Evolutionary conservation across 805 yeast species (phyloP).

Genomic region (Yarrowia yakushimensis): DNA sequence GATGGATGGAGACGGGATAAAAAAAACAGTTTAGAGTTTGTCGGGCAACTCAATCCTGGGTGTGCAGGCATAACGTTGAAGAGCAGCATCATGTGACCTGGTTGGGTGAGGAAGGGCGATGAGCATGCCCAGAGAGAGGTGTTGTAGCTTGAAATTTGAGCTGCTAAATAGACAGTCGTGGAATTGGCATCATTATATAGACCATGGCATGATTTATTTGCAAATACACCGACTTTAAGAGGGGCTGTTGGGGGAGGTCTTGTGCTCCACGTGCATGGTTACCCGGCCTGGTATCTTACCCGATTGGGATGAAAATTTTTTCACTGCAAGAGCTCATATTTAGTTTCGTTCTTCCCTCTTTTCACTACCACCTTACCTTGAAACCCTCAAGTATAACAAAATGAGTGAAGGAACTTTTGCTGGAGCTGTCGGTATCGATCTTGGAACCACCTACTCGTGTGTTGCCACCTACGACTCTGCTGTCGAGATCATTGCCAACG

Average conservation of each 20-base stretch:
- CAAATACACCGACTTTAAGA: background rate
- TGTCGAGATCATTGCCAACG: constrained; percentile 94
- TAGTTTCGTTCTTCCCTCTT: constrained; percentile 18
- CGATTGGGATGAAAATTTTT: constrained; percentile 26
- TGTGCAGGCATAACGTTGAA: constrained; percentile 8
- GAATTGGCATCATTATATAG: background rate
- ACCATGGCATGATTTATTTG: too few relatives aligned
- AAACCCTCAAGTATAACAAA: constrained; percentile 11
- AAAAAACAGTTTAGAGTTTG: background rate
- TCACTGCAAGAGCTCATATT: constrained; percentile 11
- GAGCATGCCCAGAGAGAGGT: background rate
- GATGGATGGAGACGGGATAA: background rate
- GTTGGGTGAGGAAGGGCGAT: background rate
- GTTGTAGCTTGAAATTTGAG: background rate
- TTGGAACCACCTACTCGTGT: constrained; percentile 95
- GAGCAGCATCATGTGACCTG: constrained; percentile 5
- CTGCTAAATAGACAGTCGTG: background rate
- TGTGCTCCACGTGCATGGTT: constrained; percentile 15
- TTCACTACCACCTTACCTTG: constrained; percentile 22
- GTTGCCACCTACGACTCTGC: constrained; percentile 92
- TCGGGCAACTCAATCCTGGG: background rate
- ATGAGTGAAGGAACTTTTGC: constrained; percentile 87
- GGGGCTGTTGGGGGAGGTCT: background rate
- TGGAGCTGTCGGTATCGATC: constrained; percentile 99
- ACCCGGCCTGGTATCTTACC: constrained; percentile 5